Percentiles rank a stretch among this genome's conserved stretches.
These are phyloP conservation scores for Phialocephala subalpina DNA, from an alignment of 2,329 filamentous ascomycete species.

Conservation along the genomic window DNA sequence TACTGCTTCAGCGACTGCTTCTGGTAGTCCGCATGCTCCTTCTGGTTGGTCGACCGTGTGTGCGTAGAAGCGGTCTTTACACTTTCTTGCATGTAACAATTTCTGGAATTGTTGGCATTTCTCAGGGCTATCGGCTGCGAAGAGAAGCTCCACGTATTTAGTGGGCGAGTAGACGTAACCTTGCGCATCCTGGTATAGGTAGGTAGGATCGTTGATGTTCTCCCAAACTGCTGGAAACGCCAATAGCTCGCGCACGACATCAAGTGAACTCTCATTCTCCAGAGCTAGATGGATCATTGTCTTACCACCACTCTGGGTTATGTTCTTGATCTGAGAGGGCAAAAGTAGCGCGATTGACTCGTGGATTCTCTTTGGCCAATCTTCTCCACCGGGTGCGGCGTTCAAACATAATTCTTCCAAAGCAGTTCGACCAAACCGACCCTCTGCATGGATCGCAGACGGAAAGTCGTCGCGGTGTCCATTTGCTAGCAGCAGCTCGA, in stretches of 20 bases:
- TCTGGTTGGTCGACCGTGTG: constrained; percentile 10
- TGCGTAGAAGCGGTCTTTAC: constrained; percentile 15
- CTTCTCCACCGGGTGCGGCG: constrained; percentile 1
- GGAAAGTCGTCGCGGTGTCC: constrained; percentile 15
- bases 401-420: constrained; percentile 17
- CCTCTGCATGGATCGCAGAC: constrained; percentile 14
- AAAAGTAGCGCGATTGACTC: constrained; percentile 9
- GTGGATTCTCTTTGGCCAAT: constrained; percentile 13
- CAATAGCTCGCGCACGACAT: constrained; percentile 13
- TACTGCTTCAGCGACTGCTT: constrained; percentile 10
- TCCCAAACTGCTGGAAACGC: constrained; percentile 11
- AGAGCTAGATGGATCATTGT: constrained; percentile 19
- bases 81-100: constrained; percentile 8
- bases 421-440: constrained; percentile 6
- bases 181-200: constrained; percentile 3
- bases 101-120: constrained; percentile 11
- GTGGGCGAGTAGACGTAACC: constrained; percentile 19
- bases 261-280: constrained; percentile 9
- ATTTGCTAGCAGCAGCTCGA: constrained; percentile 11
- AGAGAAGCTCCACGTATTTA: constrained; percentile 17
- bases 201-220: constrained; percentile 13
- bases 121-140: neutral
- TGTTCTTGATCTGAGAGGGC: neutral
- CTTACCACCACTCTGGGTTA: constrained; percentile 10
- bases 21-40: constrained; percentile 11